A percentile compares a stretch with the other conserved stretches of the same genome.
Evolutionary conservation across 2,329 filamentous ascomycete genomes (phyloP).

Genomic region (Paecilomyces formosus): DNA sequence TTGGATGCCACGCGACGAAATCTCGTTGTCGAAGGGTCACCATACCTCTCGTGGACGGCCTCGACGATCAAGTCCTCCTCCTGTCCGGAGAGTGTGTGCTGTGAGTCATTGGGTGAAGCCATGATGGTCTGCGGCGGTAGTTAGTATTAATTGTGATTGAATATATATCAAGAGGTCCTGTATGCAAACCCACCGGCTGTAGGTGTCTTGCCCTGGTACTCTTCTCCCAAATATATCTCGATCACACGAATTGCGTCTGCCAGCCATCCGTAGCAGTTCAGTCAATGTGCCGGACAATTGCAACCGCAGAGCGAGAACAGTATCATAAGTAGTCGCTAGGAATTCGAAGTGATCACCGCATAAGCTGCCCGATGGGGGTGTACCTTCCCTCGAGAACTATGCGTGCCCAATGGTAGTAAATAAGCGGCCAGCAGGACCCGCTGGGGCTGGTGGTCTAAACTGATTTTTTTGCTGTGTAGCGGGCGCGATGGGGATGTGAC

Average conservation of each 20-base stretch:
- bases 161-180: not conserved
- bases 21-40: slow-evolving; percentile 16
- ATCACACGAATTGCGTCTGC: not conserved
- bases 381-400: not conserved
- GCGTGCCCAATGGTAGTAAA: not conserved
- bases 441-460: not conserved
- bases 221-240: not conserved
- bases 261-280: not conserved
- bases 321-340: not conserved
- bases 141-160: not conserved
- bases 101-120: not conserved
- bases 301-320: not conserved
- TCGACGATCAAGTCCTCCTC: slow-evolving; percentile 11
- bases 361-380: not conserved
- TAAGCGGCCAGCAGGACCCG: not conserved
- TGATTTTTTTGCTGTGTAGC: not conserved
- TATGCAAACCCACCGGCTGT: not conserved
- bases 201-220: not conserved
- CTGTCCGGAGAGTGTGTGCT: slow-evolving; percentile 1
- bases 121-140: not conserved
- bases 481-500: not conserved
- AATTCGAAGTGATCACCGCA: not conserved
- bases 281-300: not conserved
- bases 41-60: slow-evolving; percentile 18
- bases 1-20: slow-evolving; percentile 29